Evolutionary conservation across 306 rosid genomes (phyloP).

Genomic region (Pyrus betulifolia): DNA sequence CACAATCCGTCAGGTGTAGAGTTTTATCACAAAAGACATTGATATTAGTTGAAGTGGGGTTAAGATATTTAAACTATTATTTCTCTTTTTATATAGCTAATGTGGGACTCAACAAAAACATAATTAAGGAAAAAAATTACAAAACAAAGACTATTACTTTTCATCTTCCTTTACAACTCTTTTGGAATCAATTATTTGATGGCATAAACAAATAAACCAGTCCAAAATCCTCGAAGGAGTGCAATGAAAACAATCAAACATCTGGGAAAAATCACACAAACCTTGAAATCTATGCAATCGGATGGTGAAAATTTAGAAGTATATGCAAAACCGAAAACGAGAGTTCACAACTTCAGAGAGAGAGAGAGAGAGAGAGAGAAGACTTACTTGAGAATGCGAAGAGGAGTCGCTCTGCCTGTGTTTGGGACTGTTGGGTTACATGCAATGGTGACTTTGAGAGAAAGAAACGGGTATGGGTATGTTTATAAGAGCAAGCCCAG

Average conservation of each 20-base stretch:
- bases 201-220: too few relatives aligned
- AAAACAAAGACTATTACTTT: not conserved
- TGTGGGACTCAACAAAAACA: not conserved
- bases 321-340: not conserved
- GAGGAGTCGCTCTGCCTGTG: not conserved
- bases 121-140: not conserved
- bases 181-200: too few relatives aligned
- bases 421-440: not conserved
- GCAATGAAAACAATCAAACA: too few relatives aligned
- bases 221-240: too few relatives aligned
- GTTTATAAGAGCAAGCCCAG: too few relatives aligned
- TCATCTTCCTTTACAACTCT: not conserved
- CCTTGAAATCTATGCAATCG: too few relatives aligned
- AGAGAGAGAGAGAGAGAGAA: not conserved
- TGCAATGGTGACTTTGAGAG: not conserved
- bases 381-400: not conserved
- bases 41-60: rapidly evolving
- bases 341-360: not conserved
- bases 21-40: too few relatives aligned
- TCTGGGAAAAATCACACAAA: too few relatives aligned
- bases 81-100: too few relatives aligned
- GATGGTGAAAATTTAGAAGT: too few relatives aligned
- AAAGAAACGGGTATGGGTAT: not conserved
- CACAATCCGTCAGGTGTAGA: too few relatives aligned
- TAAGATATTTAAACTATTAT: too few relatives aligned